These are phyloP conservation scores for Neophaeococcomyces mojaviensis DNA, from an alignment of 2,329 filamentous ascomycete species.

Conservation along the genomic window DNA sequence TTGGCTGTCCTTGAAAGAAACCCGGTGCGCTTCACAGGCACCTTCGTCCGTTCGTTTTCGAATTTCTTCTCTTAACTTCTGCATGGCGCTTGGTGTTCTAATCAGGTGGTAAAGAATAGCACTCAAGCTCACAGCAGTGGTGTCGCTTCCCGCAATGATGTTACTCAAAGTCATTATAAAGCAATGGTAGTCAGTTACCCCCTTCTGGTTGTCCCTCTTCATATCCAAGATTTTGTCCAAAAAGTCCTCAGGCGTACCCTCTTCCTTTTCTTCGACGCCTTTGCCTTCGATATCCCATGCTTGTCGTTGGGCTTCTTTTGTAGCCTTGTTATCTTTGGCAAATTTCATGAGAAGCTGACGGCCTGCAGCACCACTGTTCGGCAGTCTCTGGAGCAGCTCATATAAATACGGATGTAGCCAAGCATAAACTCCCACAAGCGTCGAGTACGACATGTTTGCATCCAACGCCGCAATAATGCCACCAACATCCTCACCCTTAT, in stretches of 20 bases:
- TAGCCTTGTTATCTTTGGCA: slow-evolving; percentile 28
- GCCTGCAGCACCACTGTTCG: slow-evolving; percentile 27
- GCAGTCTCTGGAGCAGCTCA: slow-evolving; percentile 25
- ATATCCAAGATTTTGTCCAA: slow-evolving; percentile 37
- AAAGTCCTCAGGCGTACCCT: slow-evolving; percentile 30
- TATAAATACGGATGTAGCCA: slow-evolving; percentile 33
- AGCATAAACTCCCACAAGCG: slow-evolving; percentile 37
- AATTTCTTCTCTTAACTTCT: slow-evolving; percentile 19
- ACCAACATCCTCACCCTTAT: slow-evolving; percentile 66
- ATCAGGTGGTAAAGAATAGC: slow-evolving; percentile 68
- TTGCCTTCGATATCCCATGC: slow-evolving; percentile 10
- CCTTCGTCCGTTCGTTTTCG: slow-evolving; percentile 20
- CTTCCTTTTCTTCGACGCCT: slow-evolving; percentile 12
- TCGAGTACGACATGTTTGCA: slow-evolving; percentile 30
- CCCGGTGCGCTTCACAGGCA: slow-evolving; percentile 27
- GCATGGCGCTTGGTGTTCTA: slow-evolving; percentile 44
- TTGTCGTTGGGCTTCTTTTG: slow-evolving; percentile 21
- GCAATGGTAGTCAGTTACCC: slow-evolving; percentile 34
- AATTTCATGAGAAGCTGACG: slow-evolving; percentile 29
- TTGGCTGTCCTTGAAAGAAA: slow-evolving; percentile 56
- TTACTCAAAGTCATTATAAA: slow-evolving; percentile 29
- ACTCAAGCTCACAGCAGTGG: slow-evolving; percentile 43
- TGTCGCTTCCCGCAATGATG: slow-evolving; percentile 22
- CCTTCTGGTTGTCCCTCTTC: slow-evolving; percentile 36
- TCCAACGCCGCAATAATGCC: slow-evolving; percentile 29